Base-by-base conservation (phyloP, 345 rosid species). In the Pistacia atlantica region DNA sequence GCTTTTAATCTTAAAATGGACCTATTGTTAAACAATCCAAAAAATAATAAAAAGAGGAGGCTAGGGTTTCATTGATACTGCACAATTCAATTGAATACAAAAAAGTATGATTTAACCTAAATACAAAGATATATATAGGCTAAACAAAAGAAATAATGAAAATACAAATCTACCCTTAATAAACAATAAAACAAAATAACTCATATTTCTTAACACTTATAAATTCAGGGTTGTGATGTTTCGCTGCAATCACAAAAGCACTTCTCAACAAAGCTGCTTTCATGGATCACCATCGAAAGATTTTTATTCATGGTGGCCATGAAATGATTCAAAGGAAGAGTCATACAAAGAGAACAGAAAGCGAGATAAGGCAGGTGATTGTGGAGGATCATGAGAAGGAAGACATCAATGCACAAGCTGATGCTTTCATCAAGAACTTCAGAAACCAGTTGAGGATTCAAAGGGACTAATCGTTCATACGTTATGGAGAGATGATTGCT, bases 351-450 rank as follows among this genome's bases (percentile, higher is more conserved):
- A 57, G 49, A 52, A 74, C 8, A 1, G 48, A 13, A 31, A 65
- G 48, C 51, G 13, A 11, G 71, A 56, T 37, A 60, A 64, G 64
- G 67, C 66, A 66, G 52, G 2, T 35, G 55, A 54, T 54, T 54
- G 20, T 49, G 5, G 48, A 33, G 12, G 79, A 35, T 28, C 80
- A 77, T 45, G 78, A 60, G n/a, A 51, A 54, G 51, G 85, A 52
- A 63, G 87, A 84, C 65, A 42, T 42, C 46, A 42, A 42, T 37
- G 51, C 73, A 45, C 71, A 12, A 11, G 84, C 84, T 9, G 80
- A 80, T 60, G 65, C 66, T 72, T 83, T 80, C 82, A 77, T 80
- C 61, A 72, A 16, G 35, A 80, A 78, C 38, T 83, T 75, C 71
- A 64, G 22, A 37, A 75, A 37, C 9, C 73, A 35, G 33, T 75